Evolutionary conservation across 164 flowering plant genomes (phyloP).

Genomic region (Stephania japonica): DNA sequence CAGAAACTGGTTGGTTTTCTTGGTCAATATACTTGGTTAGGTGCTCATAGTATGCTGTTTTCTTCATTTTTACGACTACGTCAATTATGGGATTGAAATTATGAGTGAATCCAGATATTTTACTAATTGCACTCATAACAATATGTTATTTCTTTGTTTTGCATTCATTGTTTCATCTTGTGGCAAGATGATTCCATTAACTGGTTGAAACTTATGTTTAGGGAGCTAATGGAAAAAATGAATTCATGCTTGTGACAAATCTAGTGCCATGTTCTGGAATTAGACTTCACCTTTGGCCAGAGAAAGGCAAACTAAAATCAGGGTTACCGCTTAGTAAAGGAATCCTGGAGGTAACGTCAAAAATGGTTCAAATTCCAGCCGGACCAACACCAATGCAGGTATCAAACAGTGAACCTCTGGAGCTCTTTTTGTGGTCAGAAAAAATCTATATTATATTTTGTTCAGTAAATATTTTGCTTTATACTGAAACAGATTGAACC

Average conservation of each 20-base stretch:
- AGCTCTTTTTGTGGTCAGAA: background rate
- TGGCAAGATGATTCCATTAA: background rate
- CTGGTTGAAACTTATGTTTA: constrained; percentile 20
- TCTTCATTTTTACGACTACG: background rate
- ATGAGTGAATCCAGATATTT: background rate
- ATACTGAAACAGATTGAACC: constrained; percentile 65
- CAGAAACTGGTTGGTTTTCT: constrained; percentile 62
- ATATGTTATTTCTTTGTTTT: background rate
- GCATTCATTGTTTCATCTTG: background rate
- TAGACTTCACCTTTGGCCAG: constrained; percentile 93
- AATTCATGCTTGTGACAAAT: constrained; percentile 90
- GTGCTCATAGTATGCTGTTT: background rate
- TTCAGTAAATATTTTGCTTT: background rate
- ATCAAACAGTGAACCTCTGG: constrained; percentile 17
- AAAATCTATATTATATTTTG: too few species aligned
- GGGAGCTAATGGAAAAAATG: constrained; percentile 67
- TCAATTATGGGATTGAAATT: background rate
- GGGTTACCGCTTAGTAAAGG: constrained; percentile 38
- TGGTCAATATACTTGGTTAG: background rate
- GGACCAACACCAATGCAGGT: constrained; percentile 99
- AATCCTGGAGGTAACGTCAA: constrained; percentile 78
- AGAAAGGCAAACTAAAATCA: constrained; percentile 45
- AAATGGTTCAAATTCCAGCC: constrained; percentile 84
- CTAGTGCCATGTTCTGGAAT: constrained; percentile 96
- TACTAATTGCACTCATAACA: background rate